Evolutionary conservation across 176 grass and related monocot species (phyloP).

Genomic region (Eleusine coracana): DNA sequence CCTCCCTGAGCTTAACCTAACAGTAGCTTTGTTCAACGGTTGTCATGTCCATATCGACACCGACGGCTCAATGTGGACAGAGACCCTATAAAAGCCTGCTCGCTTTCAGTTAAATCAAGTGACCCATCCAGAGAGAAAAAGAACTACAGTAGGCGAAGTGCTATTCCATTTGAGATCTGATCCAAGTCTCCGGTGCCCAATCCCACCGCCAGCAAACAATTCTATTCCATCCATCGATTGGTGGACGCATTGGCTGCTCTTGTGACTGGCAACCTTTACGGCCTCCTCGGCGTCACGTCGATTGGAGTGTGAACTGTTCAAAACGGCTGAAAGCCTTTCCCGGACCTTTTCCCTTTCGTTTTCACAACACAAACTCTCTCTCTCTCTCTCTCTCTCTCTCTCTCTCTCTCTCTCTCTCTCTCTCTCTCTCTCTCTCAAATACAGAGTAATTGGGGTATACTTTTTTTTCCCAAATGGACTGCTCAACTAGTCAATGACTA

Average conservation of each 20-base stretch:
- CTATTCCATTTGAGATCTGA: neutral
- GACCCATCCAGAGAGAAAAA: neutral
- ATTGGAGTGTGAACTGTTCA: constrained; percentile 36
- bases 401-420: neutral
- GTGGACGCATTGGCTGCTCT: neutral
- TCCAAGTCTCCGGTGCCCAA: neutral
- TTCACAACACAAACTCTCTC: neutral
- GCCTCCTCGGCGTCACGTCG: neutral
- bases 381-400: neutral
- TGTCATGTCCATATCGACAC: neutral
- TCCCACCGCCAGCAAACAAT: constrained; percentile 12
- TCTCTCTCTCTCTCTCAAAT: neutral
- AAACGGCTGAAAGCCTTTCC: constrained; percentile 26
- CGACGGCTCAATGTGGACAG: constrained; percentile 18
- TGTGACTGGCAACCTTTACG: constrained; percentile 11
- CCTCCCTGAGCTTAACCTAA: neutral
- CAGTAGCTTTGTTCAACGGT: neutral
- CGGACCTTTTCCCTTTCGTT: constrained; percentile 12
- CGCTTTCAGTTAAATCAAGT: constrained; percentile 14
- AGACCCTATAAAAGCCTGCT: constrained; percentile 1
- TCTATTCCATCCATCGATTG: constrained; percentile 21
- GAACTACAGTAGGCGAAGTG: neutral
- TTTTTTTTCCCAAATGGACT: no score
- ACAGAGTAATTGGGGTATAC: no score
- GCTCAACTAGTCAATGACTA: neutral